Evolutionary conservation across 2,329 filamentous ascomycete genomes (phyloP).

Genomic region (Colletotrichum lindemuthianum): DNA sequence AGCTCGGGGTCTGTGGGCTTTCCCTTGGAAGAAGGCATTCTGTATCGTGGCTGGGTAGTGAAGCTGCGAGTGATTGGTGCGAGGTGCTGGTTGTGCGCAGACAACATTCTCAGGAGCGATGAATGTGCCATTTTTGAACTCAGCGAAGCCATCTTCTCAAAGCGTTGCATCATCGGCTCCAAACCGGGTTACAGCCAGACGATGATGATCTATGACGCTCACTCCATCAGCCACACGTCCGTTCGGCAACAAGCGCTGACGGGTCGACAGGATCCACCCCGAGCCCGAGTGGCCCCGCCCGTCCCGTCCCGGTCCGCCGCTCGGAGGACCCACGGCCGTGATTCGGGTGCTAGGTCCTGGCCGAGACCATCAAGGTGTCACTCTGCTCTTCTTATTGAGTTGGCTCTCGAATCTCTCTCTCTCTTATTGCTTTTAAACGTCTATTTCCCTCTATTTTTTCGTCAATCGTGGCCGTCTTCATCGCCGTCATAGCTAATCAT

Average conservation of each 20-base stretch:
- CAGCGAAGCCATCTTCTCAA: background rate
- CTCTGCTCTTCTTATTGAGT: too few species aligned
- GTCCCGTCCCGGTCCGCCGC: constrained; percentile 18
- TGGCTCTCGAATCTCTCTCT: too few species aligned
- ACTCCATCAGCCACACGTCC: constrained; percentile 23
- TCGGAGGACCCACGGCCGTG: background rate
- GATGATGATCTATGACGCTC: constrained; percentile 34
- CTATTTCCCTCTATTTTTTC: background rate
- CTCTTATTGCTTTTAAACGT: too few species aligned
- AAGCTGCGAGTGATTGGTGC: background rate
- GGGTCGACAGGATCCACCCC: background rate
- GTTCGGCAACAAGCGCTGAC: background rate
- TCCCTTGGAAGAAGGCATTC: constrained; percentile 52
- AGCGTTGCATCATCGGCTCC: background rate
- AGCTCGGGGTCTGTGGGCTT: constrained; percentile 53
- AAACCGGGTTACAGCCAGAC: background rate
- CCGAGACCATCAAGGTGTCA: constrained; percentile 16
- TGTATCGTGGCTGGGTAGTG: constrained; percentile 6
- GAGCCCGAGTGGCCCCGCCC: background rate
- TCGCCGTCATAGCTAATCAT: too few species aligned
- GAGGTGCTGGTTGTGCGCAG: background rate
- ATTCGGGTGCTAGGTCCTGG: background rate
- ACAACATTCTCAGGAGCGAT: rapidly evolving
- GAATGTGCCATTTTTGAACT: background rate
- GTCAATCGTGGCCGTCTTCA: too few species aligned